Evolutionary conservation across 305 asterid genomes (phyloP).

Genomic region (Fraxinus xanthoxyloides): DNA sequence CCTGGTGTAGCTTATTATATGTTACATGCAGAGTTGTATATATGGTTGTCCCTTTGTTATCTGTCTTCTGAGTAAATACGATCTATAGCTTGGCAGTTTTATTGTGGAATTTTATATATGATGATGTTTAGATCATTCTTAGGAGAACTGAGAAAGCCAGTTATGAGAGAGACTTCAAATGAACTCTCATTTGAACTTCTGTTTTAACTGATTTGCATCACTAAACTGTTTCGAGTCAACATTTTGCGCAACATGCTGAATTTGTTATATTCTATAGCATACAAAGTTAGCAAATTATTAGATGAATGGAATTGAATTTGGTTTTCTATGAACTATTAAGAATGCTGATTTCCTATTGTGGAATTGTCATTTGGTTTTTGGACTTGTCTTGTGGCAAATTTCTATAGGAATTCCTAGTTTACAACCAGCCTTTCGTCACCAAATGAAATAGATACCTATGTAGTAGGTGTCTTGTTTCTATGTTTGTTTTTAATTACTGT

Average conservation of each 20-base stretch:
- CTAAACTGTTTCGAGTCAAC: not conserved
- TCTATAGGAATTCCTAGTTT: not conserved
- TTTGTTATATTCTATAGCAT: not conserved
- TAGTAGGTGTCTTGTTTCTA: constrained; percentile 17
- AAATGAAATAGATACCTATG: constrained; percentile 39
- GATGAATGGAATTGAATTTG: not conserved
- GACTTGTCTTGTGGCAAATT: not conserved
- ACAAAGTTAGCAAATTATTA: not conserved
- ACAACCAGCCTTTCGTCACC: not conserved
- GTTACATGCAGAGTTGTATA: not conserved
- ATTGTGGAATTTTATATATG: not conserved
- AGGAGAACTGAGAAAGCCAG: not conserved
- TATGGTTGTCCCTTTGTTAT: not conserved
- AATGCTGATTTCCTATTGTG: not conserved
- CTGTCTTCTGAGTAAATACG: not conserved
- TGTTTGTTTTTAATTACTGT: not conserved
- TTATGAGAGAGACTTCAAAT: not conserved
- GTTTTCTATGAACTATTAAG: not conserved
- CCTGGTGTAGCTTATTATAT: not conserved
- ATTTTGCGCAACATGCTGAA: not conserved
- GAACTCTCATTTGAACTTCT: not conserved
- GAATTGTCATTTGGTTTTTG: not conserved
- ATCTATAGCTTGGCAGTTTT: not conserved
- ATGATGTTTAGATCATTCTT: not conserved
- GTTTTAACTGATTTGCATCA: not conserved